phyloP scores from a whole-genome alignment of 441 rosid genomes.

The Jatropha multifida region DNA sequence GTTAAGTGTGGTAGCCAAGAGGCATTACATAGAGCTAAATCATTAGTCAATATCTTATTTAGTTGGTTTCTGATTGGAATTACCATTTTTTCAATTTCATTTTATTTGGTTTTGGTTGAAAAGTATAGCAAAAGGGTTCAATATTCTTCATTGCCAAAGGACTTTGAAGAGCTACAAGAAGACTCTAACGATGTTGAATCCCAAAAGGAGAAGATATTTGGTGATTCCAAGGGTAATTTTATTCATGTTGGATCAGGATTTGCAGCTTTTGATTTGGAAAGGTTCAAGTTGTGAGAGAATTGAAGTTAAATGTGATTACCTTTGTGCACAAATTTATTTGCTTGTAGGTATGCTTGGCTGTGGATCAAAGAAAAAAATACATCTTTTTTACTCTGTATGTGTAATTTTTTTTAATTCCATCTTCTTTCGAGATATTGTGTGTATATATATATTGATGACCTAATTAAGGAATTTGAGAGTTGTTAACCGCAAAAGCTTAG shows the following conservation, averaged over 20 bases:
- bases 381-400: too few species aligned
- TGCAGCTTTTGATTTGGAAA: not conserved
- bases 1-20: constrained; percentile 52
- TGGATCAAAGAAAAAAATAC: too few species aligned
- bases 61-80: constrained; percentile 48
- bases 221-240: not conserved
- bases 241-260: not conserved
- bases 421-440: too few species aligned
- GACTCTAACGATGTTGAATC: constrained; percentile 3
- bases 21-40: constrained; percentile 56
- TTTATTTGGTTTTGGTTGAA: constrained; percentile 40
- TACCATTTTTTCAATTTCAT: constrained; percentile 39
- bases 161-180: not conserved
- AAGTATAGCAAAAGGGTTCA: constrained; percentile 19
- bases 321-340: not conserved
- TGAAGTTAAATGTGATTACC: not conserved
- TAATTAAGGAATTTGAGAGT: not conserved
- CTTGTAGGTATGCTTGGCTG: too few species aligned
- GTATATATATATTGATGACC: not conserved
- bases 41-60: constrained; percentile 58
- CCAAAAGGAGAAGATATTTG: not conserved
- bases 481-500: not conserved
- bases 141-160: constrained; percentile 12
- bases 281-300: not conserved
- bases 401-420: too few species aligned